Conservation (phyloP, 1,284 basidiomycete genomes). For the Meira nashicola region DNA sequence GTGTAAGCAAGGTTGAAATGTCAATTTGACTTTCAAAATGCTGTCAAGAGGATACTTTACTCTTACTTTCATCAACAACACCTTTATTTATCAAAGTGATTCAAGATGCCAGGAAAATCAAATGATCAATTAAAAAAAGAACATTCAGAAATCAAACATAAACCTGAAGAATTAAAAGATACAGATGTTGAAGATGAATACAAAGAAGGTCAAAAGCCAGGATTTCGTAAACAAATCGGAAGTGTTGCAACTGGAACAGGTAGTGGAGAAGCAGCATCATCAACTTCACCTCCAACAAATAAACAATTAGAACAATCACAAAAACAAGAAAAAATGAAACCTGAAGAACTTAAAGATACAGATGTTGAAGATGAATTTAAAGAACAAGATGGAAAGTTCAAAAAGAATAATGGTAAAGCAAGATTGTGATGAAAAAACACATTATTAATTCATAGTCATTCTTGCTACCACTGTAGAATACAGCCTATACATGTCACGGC, state of each 20-base stretch:
- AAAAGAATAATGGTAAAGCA: slow-evolving; percentile 5
- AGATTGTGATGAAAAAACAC: too few species aligned
- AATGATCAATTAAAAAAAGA: neutral
- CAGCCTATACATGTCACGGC: too few species aligned
- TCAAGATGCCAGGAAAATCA: too few species aligned
- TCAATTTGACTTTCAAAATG: too few species aligned
- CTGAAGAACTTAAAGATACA: slow-evolving; percentile 7
- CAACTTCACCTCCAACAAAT: neutral
- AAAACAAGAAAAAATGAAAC: neutral
- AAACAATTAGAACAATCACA: slow-evolving; percentile 3
- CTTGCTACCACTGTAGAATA: too few species aligned
- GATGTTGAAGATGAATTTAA: slow-evolving; percentile 11
- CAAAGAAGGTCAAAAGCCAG: neutral
- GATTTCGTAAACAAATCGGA: neutral
- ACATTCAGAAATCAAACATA: neutral
- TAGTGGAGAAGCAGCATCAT: too few species aligned
- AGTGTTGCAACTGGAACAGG: neutral
- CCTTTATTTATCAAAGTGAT: neutral
- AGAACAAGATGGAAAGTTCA: slow-evolving; percentile 5
- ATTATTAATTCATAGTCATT: too few species aligned
- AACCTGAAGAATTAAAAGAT: slow-evolving; percentile 9
- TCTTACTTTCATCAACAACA: too few species aligned
- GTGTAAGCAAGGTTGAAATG: too few species aligned
- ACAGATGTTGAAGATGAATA: slow-evolving; percentile 9
- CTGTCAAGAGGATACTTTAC: too few species aligned